Base-by-base conservation (phyloP, 495 filamentous ascomycete genomes). In the Neurospora discreta region DNA sequence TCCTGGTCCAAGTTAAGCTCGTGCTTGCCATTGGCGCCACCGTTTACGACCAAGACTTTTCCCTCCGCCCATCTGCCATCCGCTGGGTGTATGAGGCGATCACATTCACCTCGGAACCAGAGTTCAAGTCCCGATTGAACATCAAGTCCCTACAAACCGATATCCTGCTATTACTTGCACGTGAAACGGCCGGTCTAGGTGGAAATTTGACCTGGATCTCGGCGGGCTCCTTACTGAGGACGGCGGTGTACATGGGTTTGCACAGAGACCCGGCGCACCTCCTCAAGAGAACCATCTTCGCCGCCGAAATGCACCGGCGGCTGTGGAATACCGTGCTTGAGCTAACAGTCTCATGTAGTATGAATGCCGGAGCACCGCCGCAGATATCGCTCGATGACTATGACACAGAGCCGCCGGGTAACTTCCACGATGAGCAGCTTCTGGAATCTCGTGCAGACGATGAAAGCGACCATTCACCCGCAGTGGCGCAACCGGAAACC, bases 301-400 rank as follows among this genome's bases (percentile, higher is more conserved):
- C 81, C 39, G 82, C 84, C 44, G 89, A 90, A 74, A 87, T 90
- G 82, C 84, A 87, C n/a, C 80, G 87, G 40, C 83, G 88, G 30
- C 78, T 90, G 16, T 90, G 89, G 89, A 85, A 84, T n/a, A 89
- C 88, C 1, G 87, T 89, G 26, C 73, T 90, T 4, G 88, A 90
- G 75, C 71, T 89, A 15, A 79, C 82, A 5, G 74, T 89, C 5
- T 84, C 89, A 69, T 77, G 86, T 1, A 84, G 86, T 26, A 70
- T 89, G 41, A 84, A 84, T 71, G 80, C 85, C 5, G 88, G 87
- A 8, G 87, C 87, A 70, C 83, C 86, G 0, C 85, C 87, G 11
- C 79, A 84, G 1, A 76, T 89, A 20, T 82, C 80, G 36, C 76
- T 82, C 11, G 80, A 82, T 1, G 74, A 75, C 23, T 73, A 82